Base-by-base conservation (phyloP, 2,329 filamentous ascomycete species). In the Alternaria solani region DNA sequence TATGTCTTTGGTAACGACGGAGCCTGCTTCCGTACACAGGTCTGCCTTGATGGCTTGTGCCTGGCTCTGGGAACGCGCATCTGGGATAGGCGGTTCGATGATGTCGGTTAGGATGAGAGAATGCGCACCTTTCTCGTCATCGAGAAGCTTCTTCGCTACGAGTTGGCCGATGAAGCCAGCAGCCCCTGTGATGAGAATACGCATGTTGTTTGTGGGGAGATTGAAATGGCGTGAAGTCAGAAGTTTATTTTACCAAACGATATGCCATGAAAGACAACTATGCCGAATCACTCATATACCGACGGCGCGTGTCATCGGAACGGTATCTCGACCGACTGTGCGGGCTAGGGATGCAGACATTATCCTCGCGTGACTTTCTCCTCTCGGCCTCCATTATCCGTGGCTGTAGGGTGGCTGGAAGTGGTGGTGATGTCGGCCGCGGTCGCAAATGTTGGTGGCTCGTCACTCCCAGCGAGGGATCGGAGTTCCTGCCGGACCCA, bases 121-220 rank as follows among this genome's bases (percentile, higher is more conserved):
- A 59, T 82, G 77, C 3, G 58, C 39, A 14, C 20, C 30, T 57
- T 81, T 75, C 11, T 81, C 77, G 60, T 81, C 78, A 12, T 81
- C 77, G 11, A 88, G 79, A 1, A 89, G 80, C 25, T 84, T 81
- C 41, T 80, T 80, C 5, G 85, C 81, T 8, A 88, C 81, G 26
- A 86, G 79, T 71, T 88, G 86, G 62, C 87, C 86, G 55, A 89
- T 84, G 73, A 89, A 88, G 57, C 87, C 87, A 26, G 85, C 85
- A 2, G 81, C 86, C 2, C 87, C 87, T 7, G 86, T 89, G 69
- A 89, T 87, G 70, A 89, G 84, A 38, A 89, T 82, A 55, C 55
- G 60, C 64, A 68, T 68, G 23, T 12, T 62, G 23, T 7, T 34
- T 28, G 28, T 64, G 34, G 23, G 18, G 5, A 38, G 26, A n/a